Conservation (phyloP, 2,329 filamentous ascomycete genomes). For the Ophiosphaerella korrae region DNA sequence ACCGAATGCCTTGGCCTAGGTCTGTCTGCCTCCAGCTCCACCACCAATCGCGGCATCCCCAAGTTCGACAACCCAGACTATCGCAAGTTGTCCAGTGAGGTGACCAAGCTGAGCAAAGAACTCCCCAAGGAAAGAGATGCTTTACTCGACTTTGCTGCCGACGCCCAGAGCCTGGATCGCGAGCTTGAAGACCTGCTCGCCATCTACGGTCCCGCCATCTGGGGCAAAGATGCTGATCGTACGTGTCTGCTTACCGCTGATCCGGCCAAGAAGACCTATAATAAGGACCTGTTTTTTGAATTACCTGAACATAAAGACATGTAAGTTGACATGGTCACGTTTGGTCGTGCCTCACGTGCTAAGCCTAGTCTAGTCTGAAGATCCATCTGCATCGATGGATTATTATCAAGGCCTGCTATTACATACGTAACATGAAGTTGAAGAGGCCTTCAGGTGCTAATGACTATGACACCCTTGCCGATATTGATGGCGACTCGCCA, state of each 20-base stretch:
- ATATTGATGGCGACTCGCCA: conserved; percentile 36
- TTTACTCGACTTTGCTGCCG: conserved; percentile 44
- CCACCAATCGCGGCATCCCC: conserved; percentile 45
- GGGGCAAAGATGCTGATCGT: conserved; percentile 42
- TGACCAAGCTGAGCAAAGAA: conserved; percentile 43
- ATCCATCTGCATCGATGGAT: conserved; percentile 47
- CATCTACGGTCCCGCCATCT: conserved; percentile 41
- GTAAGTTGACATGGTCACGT: conserved; percentile 24
- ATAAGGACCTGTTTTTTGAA: conserved; percentile 41
- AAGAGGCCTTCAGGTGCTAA: conserved; percentile 38
- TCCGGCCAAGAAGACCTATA: conserved; percentile 42
- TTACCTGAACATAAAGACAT: conserved; percentile 38
- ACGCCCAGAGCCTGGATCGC: conserved; percentile 35
- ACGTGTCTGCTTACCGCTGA: conserved; percentile 40
- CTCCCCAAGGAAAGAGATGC: conserved; percentile 45
- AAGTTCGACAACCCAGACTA: conserved; percentile 47
- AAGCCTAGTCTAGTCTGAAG: conserved; percentile 33
- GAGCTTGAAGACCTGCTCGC: conserved; percentile 42
- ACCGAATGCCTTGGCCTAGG: conserved; percentile 44
- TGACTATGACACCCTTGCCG: conserved; percentile 38
- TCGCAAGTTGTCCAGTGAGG: conserved; percentile 43
- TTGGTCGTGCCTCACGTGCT: conserved; percentile 10
- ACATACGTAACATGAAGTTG: conserved; percentile 46
- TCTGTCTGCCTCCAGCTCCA: conserved; percentile 41
- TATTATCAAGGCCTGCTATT: conserved; percentile 48